Evolutionary conservation across 176 grass and related monocot genomes (phyloP).

Genomic region (Musa itinerans): DNA sequence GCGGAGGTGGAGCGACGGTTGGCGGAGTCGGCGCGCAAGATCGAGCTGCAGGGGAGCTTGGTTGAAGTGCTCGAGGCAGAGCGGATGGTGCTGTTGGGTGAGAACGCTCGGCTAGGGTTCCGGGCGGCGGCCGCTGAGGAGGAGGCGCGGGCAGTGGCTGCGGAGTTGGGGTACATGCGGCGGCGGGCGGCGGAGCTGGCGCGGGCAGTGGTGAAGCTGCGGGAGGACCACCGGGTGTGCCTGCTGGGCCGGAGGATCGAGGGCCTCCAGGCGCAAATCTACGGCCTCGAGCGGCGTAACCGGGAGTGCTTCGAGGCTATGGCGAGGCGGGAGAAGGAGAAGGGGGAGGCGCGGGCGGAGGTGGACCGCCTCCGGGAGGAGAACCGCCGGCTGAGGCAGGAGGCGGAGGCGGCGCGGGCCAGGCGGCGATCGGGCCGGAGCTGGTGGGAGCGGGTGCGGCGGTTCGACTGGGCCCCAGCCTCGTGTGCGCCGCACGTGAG

Average conservation of each 20-base stretch:
- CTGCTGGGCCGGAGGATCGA: slow-evolving; percentile 63
- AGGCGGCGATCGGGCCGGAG: not conserved
- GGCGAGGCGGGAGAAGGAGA: not conserved
- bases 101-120: slow-evolving; percentile 80
- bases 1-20: slow-evolving; percentile 23
- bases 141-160: slow-evolving; percentile 33
- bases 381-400: slow-evolving; percentile 3
- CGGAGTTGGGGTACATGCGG: slow-evolving; percentile 76
- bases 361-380: not conserved
- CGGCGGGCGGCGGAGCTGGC: slow-evolving; percentile 74
- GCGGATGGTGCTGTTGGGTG: slow-evolving; percentile 76
- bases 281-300: slow-evolving; percentile 67
- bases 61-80: slow-evolving; percentile 93
- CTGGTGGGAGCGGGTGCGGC: slow-evolving; percentile 47
- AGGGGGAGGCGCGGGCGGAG: slow-evolving; percentile 8
- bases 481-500: slow-evolving; percentile 24
- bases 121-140: slow-evolving; percentile 46
- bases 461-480: slow-evolving; percentile 46
- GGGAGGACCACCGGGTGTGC: slow-evolving; percentile 85
- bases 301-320: slow-evolving; percentile 61
- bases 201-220: slow-evolving; percentile 62
- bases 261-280: slow-evolving; percentile 71
- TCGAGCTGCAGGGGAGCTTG: slow-evolving; percentile 84
- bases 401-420: not conserved
- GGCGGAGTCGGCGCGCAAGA: slow-evolving; percentile 48